Evolutionary conservation across 768 basidiomycete genomes (phyloP).

Genomic region (Mycena filopes): DNA sequence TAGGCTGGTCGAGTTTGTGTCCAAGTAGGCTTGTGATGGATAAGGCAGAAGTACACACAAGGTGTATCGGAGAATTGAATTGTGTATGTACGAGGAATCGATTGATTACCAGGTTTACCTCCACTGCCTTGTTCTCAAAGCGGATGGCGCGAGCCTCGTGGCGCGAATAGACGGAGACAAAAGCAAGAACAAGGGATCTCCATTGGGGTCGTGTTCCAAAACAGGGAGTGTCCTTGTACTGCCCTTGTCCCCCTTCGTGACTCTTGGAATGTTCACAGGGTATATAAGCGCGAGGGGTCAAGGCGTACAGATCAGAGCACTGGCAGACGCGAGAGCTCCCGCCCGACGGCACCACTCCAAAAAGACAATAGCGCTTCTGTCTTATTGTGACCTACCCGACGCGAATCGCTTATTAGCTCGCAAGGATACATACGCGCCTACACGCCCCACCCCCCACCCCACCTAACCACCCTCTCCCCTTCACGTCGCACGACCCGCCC

Average conservation of each 20-base stretch:
- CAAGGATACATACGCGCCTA: constrained; percentile 30
- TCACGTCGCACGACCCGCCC: constrained; percentile 17
- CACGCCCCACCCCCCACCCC: constrained; percentile 11
- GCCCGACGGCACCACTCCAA: constrained; percentile 9
- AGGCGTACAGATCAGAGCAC: constrained; percentile 18
- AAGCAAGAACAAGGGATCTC: too few species aligned
- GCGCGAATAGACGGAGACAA: too few species aligned
- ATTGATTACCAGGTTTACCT: constrained; percentile 5
- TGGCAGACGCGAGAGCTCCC: constrained; percentile 19
- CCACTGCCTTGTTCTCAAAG: constrained; percentile 18
- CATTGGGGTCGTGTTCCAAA: too few species aligned
- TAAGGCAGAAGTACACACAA: too few species aligned
- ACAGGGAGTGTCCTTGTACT: too few species aligned
- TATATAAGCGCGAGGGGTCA: constrained; percentile 24
- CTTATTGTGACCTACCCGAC: constrained; percentile 18
- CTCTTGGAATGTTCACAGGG: background rate
- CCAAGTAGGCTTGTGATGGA: too few species aligned
- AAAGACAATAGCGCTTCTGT: constrained; percentile 27
- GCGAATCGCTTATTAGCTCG: constrained; percentile 28
- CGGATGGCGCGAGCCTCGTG: too few species aligned
- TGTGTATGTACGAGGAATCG: too few species aligned
- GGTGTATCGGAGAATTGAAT: too few species aligned
- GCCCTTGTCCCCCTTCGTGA: too few species aligned
- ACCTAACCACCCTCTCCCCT: constrained; percentile 5
- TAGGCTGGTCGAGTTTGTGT: constrained; percentile 4